Evolutionary conservation across 805 yeast genomes (phyloP), one percentile per base, ranked within the genome.

Genomic region (Maudiozyma turicensis): DNA sequence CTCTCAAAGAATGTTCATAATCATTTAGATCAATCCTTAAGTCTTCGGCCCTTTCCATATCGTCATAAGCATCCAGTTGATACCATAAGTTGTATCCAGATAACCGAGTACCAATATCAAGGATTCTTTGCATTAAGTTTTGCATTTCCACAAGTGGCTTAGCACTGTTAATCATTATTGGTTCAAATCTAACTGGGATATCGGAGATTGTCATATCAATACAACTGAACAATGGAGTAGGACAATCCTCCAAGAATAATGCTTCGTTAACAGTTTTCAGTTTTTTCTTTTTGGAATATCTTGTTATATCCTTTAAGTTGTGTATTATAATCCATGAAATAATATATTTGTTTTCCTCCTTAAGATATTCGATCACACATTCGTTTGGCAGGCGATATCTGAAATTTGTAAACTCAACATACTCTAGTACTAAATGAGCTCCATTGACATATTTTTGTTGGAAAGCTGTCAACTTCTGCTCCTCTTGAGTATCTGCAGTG

Each of bases 351-450:
- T 58, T 54, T 47, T 65, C 58, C 51, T 59, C 55, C 40, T 58
- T 60, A 39, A 63, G 48, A 47, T 58, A 55, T 66, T 90, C 97
- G 50, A 84, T 70, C 3, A 91, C 75, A 1, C 95, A 76, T 53
- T 87, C 78, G 54, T 81, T 81, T 0, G 98, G 97, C 0, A 91
- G 61, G 50, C 76, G 68, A 58, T 76, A 91, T 50, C 98, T 74
- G 7, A 82, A 82, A 43, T 82, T 75, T 0, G 93, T 78, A 61
- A 81, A 82, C 57, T 93, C 98, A 30, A 76, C 75, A 67, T 81
- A 91, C 64, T 93, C 99, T 63, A 91, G 82, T 6, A 89, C 82
- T 39, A 93, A 63, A 47, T 86, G 84, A 0, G 95, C 88, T 56
- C 79, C 78, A 37, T 75, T 63, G 26, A 78, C 68, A 57, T 84